Conservation (phyloP, 148 eudicot genomes). For the Rhododendron griersonianum region DNA sequence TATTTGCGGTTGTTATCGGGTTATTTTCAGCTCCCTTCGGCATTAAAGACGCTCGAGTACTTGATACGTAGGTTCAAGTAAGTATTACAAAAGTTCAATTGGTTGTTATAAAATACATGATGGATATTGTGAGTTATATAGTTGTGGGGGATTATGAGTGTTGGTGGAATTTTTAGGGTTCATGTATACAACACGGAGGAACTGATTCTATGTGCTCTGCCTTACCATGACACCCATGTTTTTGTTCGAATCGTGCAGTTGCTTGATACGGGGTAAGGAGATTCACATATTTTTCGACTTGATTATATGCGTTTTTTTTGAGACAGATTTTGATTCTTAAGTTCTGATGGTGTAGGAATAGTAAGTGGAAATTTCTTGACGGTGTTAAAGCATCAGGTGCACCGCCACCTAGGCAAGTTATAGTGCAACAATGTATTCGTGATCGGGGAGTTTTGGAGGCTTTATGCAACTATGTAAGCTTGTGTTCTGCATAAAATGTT, state of each 20-base stretch:
- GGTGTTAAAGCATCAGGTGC: constrained; percentile 89
- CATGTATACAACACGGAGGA: constrained; percentile 77
- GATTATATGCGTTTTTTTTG: neutral
- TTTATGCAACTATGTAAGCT: constrained; percentile 57
- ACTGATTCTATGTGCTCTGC: constrained; percentile 74
- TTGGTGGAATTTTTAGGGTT: constrained; percentile 41
- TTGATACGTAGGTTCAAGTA: constrained; percentile 84
- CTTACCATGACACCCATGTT: constrained; percentile 80
- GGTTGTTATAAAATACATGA: neutral
- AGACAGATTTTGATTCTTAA: neutral
- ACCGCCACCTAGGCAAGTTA: constrained; percentile 72
- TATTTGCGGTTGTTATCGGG: constrained; percentile 75
- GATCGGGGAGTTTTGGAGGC: constrained; percentile 74
- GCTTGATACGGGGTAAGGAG: constrained; percentile 55
- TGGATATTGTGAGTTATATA: neutral
- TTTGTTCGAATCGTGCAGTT: constrained; percentile 85
- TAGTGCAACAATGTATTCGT: constrained; percentile 79
- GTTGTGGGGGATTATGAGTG: neutral
- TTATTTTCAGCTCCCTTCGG: constrained; percentile 52
- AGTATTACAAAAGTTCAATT: constrained; percentile 2
- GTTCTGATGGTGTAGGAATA: constrained; percentile 36
- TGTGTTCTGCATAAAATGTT: neutral
- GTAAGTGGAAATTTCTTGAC: constrained; percentile 83
- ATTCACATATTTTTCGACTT: neutral
- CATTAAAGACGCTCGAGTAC: constrained; percentile 76